phyloP scores from a whole-genome alignment of 768 basidiomycete species.

The Russula foetens region DNA sequence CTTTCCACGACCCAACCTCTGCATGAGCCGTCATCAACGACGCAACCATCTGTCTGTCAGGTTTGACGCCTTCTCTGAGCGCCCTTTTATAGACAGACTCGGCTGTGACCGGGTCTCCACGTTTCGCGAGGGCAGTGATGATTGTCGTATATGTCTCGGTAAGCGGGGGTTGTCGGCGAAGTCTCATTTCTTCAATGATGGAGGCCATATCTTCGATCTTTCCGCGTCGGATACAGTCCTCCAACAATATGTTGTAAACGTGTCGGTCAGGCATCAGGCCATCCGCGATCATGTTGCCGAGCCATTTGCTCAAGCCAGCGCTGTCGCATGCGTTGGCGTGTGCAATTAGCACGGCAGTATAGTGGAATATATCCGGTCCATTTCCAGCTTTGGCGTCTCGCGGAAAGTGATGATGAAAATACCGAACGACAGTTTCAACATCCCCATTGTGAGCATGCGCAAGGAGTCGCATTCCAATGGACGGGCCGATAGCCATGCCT shows the following conservation, averaged over 20 bases:
- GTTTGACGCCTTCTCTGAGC: slow-evolving; percentile 48
- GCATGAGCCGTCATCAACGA: slow-evolving; percentile 79
- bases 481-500: slow-evolving; percentile 24
- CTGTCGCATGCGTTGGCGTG: slow-evolving; percentile 40
- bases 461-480: slow-evolving; percentile 44
- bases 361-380: slow-evolving; percentile 43
- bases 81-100: slow-evolving; percentile 61
- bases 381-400: slow-evolving; percentile 25
- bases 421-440: slow-evolving; percentile 32
- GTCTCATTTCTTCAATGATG: slow-evolving; percentile 56
- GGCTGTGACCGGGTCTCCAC: slow-evolving; percentile 54
- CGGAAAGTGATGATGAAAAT: slow-evolving; percentile 51
- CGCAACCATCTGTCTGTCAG: slow-evolving; percentile 57
- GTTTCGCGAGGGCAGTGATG: slow-evolving; percentile 55
- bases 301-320: slow-evolving; percentile 44
- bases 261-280: slow-evolving; percentile 46
- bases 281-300: slow-evolving; percentile 41
- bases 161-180: slow-evolving; percentile 38
- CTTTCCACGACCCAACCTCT: slow-evolving; percentile 70
- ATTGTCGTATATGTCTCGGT: slow-evolving; percentile 54
- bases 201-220: slow-evolving; percentile 44
- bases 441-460: slow-evolving; percentile 43
- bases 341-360: slow-evolving; percentile 48
- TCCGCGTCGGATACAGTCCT: slow-evolving; percentile 44
- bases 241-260: slow-evolving; percentile 54